Conservation (phyloP, 306 rosid species). For the Cicer yamashitae region DNA sequence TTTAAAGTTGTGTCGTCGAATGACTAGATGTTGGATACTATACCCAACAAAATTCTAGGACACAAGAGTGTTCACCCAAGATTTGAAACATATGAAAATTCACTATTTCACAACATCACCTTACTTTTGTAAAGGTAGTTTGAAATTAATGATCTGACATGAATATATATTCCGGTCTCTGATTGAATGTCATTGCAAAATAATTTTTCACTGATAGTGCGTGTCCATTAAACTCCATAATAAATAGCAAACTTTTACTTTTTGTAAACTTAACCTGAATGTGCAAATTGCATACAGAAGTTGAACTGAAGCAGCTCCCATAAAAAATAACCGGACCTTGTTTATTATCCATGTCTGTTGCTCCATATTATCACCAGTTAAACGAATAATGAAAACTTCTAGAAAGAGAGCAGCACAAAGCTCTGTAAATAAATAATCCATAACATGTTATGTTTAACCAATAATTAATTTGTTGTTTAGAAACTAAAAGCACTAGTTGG, state of each 20-base stretch:
- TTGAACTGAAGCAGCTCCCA: conserved; percentile 53
- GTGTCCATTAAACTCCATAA: too few species aligned
- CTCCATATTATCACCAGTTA: conserved; percentile 48
- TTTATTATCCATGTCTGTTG: conserved; percentile 61
- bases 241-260: neutral
- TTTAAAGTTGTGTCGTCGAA: too few species aligned
- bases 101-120: too few species aligned
- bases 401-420: conserved; percentile 59
- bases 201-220: too few species aligned
- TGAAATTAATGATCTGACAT: too few species aligned
- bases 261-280: conserved; percentile 55
- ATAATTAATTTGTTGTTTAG: neutral
- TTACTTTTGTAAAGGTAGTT: too few species aligned
- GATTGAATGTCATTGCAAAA: too few species aligned
- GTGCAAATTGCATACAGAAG: conserved; percentile 74
- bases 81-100: too few species aligned
- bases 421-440: conserved; percentile 50
- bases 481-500: neutral
- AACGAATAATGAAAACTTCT: conserved; percentile 60
- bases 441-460: conserved; percentile 14
- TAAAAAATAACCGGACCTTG: conserved; percentile 51
- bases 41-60: too few species aligned
- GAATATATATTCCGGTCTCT: too few species aligned
- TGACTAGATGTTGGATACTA: too few species aligned
- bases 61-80: too few species aligned